Evolutionary conservation across 306 rosid species (phyloP).

Genomic region (Vicia sativa): DNA sequence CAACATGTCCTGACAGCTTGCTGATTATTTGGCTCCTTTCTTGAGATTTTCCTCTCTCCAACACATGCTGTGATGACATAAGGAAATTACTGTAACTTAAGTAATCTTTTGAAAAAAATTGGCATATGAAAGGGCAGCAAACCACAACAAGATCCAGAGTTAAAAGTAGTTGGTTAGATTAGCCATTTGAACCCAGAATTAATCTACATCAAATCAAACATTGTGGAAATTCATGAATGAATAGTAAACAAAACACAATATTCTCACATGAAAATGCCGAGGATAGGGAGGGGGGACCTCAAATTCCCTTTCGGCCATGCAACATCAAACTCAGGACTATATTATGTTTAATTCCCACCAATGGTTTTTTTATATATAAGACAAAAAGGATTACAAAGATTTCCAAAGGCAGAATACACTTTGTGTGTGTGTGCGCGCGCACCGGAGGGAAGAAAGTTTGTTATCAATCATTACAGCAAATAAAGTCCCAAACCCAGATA

Average conservation of each 20-base stretch:
- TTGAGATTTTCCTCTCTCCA: slow-evolving; percentile 69
- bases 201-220: slow-evolving; percentile 17
- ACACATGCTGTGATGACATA: slow-evolving; percentile 65
- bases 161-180: background rate
- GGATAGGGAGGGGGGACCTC: too few relatives aligned
- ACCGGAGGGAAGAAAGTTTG: background rate
- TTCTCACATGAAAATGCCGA: background rate
- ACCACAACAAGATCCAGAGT: slow-evolving; percentile 7
- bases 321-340: background rate
- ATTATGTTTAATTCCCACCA: background rate
- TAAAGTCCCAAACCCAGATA: background rate
- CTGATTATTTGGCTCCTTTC: slow-evolving; percentile 73
- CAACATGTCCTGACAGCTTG: slow-evolving; percentile 66
- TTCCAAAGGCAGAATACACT: background rate
- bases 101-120: slow-evolving; percentile 12
- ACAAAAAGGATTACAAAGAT: slow-evolving; percentile 1
- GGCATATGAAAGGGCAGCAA: slow-evolving; percentile 5
- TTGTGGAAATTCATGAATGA: background rate
- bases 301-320: background rate
- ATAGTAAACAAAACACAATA: slow-evolving; percentile 8
- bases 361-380: background rate
- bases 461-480: background rate
- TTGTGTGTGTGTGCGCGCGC: background rate
- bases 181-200: background rate
- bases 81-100: slow-evolving; percentile 19